phyloP scores from a whole-genome alignment of 768 basidiomycete species.

The Tubosaeta brunneosetosa region DNA sequence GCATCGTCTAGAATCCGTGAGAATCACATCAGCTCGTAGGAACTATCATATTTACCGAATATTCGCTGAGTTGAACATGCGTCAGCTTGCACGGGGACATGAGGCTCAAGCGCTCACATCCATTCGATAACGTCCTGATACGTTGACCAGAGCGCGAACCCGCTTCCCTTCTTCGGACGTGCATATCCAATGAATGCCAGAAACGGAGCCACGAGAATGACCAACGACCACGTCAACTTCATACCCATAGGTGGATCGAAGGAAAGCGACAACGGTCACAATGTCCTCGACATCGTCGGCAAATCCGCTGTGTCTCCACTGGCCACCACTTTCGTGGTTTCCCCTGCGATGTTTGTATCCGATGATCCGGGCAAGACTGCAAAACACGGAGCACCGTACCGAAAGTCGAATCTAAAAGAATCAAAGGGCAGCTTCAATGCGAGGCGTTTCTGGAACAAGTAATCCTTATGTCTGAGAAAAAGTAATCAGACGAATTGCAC shows the following conservation, averaged over 20 bases:
- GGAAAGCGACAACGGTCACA: conserved; percentile 56
- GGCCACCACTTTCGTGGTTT: conserved; percentile 70
- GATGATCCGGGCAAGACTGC: background rate
- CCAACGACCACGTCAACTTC: conserved; percentile 65
- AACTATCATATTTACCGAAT: conserved; percentile 19
- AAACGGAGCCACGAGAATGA: conserved; percentile 75
- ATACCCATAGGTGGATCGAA: conserved; percentile 60
- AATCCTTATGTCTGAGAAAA: conserved; percentile 70
- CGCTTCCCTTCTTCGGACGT: conserved; percentile 52
- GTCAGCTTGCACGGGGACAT: conserved; percentile 2
- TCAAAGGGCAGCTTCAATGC: conserved; percentile 63
- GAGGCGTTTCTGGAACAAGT: conserved; percentile 73
- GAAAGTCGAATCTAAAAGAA: conserved; percentile 85
- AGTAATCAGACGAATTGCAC: background rate
- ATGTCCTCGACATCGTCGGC: conserved; percentile 63
- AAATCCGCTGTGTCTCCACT: conserved; percentile 58
- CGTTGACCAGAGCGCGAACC: conserved; percentile 65
- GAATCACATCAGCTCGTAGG: background rate
- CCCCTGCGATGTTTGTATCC: conserved; percentile 43
- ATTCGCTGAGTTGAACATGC: conserved; percentile 17
- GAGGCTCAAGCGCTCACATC: conserved; percentile 40
- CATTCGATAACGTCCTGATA: conserved; percentile 78
- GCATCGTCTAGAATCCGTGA: conserved; percentile 18
- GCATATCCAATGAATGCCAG: conserved; percentile 64
- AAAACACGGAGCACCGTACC: conserved; percentile 42